These are phyloP conservation scores for Dendrobium nobile DNA, from an alignment of 106 monocot species.

Conservation along the genomic window DNA sequence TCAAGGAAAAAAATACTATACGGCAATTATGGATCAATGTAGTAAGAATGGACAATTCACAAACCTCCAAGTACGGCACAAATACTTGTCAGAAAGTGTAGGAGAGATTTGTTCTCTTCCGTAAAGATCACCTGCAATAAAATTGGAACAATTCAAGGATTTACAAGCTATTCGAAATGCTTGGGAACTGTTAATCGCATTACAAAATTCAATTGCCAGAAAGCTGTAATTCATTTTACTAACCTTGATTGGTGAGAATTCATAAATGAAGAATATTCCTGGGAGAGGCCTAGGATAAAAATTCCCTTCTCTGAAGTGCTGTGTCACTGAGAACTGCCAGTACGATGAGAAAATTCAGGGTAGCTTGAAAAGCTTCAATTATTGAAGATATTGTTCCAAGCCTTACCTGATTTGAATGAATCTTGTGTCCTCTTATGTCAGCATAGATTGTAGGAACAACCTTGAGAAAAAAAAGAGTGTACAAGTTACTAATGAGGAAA, in stretches of 20 bases:
- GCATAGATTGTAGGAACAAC: constrained; percentile 95
- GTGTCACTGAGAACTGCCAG: constrained; percentile 95
- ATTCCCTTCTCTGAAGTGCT: constrained; percentile 75
- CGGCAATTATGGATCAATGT: neutral
- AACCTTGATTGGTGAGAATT: constrained; percentile 97
- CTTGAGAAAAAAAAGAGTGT: constrained; percentile 29
- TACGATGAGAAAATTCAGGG: constrained; percentile 1
- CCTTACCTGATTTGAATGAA: constrained; percentile 87
- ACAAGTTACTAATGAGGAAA: neutral
- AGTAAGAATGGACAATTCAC: neutral
- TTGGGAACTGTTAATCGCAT: neutral
- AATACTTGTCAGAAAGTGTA: constrained; percentile 85
- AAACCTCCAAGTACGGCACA: constrained; percentile 95
- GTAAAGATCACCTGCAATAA: constrained; percentile 69
- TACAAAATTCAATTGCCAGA: neutral
- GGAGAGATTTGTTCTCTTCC: constrained; percentile 74
- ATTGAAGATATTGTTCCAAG: neutral
- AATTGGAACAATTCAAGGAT: neutral
- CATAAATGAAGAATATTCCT: constrained; percentile 86
- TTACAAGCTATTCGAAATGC: neutral
- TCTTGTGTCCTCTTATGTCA: constrained; percentile 69
- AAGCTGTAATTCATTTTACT: constrained; percentile 1
- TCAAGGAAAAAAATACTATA: neutral
- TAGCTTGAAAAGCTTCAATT: neutral
- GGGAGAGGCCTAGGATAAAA: constrained; percentile 52